Conservation (phyloP, 306 rosid species). For the Pyrus betulifolia region DNA sequence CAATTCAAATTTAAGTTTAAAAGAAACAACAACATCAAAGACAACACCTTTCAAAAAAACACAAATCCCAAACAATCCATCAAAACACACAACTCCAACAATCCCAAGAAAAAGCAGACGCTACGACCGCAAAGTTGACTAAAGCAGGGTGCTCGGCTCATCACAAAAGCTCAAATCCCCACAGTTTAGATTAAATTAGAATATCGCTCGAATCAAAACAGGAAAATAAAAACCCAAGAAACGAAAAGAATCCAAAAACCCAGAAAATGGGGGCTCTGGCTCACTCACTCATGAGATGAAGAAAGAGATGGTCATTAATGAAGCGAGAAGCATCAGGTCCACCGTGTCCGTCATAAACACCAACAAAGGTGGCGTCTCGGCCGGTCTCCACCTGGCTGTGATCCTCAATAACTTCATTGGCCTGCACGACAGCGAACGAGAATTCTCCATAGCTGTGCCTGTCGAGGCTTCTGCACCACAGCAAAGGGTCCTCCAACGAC, state of each 20-base stretch:
- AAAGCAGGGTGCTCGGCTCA: not conserved
- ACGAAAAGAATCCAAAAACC: not conserved
- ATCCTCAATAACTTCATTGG: conserved; percentile 69
- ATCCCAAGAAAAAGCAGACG: not conserved
- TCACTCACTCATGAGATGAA: conserved; percentile 52
- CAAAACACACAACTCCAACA: not conserved
- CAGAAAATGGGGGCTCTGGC: not conserved
- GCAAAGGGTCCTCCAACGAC: conserved; percentile 42
- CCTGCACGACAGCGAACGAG: conserved; percentile 77
- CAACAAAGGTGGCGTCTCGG: conserved; percentile 55
- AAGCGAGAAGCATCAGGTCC: conserved; percentile 65
- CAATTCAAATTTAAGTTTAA: not conserved
- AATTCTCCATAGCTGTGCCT: conserved; percentile 68
- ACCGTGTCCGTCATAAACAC: conserved; percentile 93
- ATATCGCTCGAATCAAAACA: not conserved
- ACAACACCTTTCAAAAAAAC: not conserved
- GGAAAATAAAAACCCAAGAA: conserved; percentile 3
- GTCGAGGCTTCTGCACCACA: conserved; percentile 66
- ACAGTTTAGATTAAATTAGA: not conserved
- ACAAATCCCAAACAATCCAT: not conserved
- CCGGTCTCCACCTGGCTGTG: conserved; percentile 81
- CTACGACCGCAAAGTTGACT: not conserved
- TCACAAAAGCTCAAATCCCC: not conserved
- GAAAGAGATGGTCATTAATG: conserved; percentile 57
- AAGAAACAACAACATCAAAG: not conserved